Percentiles rank a stretch among this genome's conserved stretches.
These are phyloP conservation scores for Stephania japonica DNA, from an alignment of 164 flowering plant species.

Conservation along the genomic window DNA sequence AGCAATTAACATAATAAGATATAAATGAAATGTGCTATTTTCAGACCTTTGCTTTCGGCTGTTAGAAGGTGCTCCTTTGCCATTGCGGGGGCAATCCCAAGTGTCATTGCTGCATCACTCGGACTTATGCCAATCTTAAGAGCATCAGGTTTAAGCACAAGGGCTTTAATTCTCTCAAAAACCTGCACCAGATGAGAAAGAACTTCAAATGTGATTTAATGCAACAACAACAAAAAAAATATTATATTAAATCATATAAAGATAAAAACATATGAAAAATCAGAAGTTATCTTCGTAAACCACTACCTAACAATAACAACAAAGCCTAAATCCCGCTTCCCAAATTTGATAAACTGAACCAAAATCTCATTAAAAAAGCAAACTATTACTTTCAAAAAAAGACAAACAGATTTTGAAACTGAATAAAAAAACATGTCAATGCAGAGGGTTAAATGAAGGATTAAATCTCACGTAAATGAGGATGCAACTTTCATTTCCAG, in stretches of 20 bases:
- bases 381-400: no score
- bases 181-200: constrained; percentile 36
- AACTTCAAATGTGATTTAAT: neutral
- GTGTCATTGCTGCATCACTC: constrained; percentile 87
- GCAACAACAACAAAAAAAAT: no score
- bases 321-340: neutral
- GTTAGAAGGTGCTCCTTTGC: constrained; percentile 93
- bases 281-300: no score
- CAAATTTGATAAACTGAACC: no score
- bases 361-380: no score
- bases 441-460: neutral
- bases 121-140: constrained; percentile 73
- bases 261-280: no score
- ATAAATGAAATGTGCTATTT: neutral
- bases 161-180: constrained; percentile 55
- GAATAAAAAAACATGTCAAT: neutral
- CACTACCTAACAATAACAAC: no score
- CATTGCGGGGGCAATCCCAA: constrained; percentile 93
- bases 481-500: no score
- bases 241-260: no score
- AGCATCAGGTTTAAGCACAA: constrained; percentile 65
- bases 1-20: neutral
- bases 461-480: no score
- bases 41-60: constrained; percentile 83
- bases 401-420: neutral